phyloP scores from a whole-genome alignment of 2,329 filamentous ascomycete genomes.

The Cryphonectria naterciae region DNA sequence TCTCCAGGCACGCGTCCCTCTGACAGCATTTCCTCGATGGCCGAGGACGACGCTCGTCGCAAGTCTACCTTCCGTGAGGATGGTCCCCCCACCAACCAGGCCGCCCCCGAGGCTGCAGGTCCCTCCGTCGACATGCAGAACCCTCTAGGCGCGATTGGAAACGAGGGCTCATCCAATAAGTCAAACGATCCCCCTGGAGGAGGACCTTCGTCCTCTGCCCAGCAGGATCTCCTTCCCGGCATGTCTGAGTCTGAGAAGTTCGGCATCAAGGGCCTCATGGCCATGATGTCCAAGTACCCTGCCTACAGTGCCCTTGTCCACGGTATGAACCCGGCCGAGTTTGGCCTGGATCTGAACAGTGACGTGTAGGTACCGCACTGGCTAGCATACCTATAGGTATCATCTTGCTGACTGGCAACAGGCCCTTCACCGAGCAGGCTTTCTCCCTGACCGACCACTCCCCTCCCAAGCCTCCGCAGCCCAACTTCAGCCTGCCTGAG shows the following conservation, averaged over 20 bases:
- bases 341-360: conserved; percentile 62
- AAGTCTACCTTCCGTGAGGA: conserved; percentile 53
- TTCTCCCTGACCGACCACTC: conserved; percentile 65
- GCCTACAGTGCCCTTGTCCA: conserved; percentile 65
- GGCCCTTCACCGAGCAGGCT: conserved; percentile 60
- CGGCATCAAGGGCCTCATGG: conserved; percentile 66
- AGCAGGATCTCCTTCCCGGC: conserved; percentile 62
- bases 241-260: conserved; percentile 68
- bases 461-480: conserved; percentile 61
- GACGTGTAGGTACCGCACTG: conserved; percentile 53
- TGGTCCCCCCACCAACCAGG: conserved; percentile 38
- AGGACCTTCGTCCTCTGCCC: conserved; percentile 30
- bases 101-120: conserved; percentile 40
- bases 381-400: too few relatives aligned
- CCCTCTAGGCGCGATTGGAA: conserved; percentile 53
- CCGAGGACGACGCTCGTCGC: conserved; percentile 51
- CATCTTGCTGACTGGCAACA: conserved; percentile 37
- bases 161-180: conserved; percentile 45
- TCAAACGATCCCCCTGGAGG: conserved; percentile 41
- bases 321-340: conserved; percentile 60
- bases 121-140: conserved; percentile 44
- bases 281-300: conserved; percentile 66
- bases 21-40: conserved; percentile 46
- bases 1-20: conserved; percentile 46
- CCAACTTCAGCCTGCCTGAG: conserved; percentile 63